A percentile compares a stretch with the other conserved stretches of the same genome.
Conservation (phyloP, 768 basidiomycete species). For the Albatrellus ellisii region DNA sequence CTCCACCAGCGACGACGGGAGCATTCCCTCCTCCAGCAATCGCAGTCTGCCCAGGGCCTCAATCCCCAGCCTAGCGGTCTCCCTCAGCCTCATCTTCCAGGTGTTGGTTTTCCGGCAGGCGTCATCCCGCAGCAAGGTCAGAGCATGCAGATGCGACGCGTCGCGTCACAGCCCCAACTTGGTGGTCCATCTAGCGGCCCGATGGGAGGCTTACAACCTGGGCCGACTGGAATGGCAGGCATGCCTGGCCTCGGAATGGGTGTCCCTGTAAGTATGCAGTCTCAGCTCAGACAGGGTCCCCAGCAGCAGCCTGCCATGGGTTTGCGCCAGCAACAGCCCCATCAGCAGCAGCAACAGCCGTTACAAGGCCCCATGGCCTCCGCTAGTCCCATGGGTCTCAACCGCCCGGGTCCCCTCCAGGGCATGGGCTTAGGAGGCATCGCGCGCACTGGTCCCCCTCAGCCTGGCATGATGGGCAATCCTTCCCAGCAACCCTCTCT, state of each 20-base stretch:
- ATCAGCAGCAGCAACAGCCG: conserved; percentile 21
- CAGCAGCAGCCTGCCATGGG: conserved; percentile 22
- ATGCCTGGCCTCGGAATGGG: conserved; percentile 24
- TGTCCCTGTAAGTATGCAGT: conserved; percentile 31
- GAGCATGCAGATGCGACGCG: conserved; percentile 29
- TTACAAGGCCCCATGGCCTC: conserved; percentile 30
- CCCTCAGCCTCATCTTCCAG: conserved; percentile 25
- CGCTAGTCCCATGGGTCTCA: conserved; percentile 17
- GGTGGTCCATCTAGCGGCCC: conserved; percentile 25
- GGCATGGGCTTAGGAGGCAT: conserved; percentile 27
- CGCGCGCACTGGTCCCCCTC: conserved; percentile 30
- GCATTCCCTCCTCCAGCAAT: conserved; percentile 19
- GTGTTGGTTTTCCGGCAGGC: conserved; percentile 29
- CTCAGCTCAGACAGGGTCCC: conserved; percentile 21
- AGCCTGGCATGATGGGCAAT: conserved; percentile 35
- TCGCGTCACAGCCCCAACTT: conserved; percentile 39
- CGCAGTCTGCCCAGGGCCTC: conserved; percentile 23
- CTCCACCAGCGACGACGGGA: conserved; percentile 8
- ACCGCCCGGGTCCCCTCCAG: conserved; percentile 21
- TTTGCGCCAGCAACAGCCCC: conserved; percentile 17
- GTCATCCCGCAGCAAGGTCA: conserved; percentile 29
- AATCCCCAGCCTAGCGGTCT: conserved; percentile 18
- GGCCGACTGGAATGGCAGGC: conserved; percentile 22
- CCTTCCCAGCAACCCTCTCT: conserved; percentile 23
- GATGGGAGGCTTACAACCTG: conserved; percentile 23